Conservation (phyloP, 2,329 filamentous ascomycete species). For the Ophiostoma ulmi region DNA sequence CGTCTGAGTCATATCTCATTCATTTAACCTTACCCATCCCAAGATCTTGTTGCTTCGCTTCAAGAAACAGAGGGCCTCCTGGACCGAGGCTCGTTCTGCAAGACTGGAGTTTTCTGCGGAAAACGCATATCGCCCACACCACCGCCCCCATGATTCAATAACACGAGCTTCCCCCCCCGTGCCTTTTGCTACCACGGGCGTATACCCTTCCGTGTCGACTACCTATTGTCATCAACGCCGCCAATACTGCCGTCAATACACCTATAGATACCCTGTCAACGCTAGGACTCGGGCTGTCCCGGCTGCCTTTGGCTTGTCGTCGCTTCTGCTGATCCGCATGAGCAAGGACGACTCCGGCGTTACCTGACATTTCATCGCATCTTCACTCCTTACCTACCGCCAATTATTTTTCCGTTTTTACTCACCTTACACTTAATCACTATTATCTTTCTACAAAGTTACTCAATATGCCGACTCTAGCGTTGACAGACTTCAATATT, state of each 20-base stretch:
- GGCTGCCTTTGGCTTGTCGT: slow-evolving; percentile 31
- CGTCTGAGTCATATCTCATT: background rate
- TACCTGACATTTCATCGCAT: slow-evolving; percentile 25
- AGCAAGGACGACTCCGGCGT: slow-evolving; percentile 40
- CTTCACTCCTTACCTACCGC: background rate
- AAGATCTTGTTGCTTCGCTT: background rate
- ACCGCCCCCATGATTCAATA: slow-evolving; percentile 42
- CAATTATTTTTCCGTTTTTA: background rate
- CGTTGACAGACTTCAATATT: slow-evolving; percentile 71
- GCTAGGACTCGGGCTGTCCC: slow-evolving; percentile 20
- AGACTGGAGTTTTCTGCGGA: slow-evolving; percentile 24
- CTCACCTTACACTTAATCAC: background rate
- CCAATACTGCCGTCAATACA: background rate
- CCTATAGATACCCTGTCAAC: background rate
- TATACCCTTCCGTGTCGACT: background rate
- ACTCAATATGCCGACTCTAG: slow-evolving; percentile 39
- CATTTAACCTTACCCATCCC: background rate
- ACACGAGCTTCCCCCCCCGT: slow-evolving; percentile 32
- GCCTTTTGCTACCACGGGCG: slow-evolving; percentile 20
- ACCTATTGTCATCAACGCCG: background rate
- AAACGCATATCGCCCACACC: background rate
- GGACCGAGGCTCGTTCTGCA: slow-evolving; percentile 15
- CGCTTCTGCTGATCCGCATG: slow-evolving; percentile 27
- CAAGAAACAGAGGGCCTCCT: slow-evolving; percentile 8
- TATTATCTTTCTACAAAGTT: background rate